A percentile compares a stretch with the other conserved stretches of the same genome.
Conservation (phyloP, 306 rosid genomes). For the Casuarina glauca region DNA sequence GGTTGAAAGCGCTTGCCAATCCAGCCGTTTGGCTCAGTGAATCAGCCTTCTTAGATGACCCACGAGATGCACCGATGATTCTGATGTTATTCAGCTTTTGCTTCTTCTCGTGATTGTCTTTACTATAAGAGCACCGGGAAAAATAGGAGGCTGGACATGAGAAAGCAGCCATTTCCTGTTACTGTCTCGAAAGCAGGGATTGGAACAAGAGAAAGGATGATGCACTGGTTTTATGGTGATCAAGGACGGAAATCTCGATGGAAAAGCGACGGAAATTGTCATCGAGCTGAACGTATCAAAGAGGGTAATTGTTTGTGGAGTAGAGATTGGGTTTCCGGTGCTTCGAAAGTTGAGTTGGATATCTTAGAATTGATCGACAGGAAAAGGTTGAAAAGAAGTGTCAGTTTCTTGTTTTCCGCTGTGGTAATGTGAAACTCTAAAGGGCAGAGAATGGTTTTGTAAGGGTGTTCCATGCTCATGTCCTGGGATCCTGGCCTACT, state of each 20-base stretch:
- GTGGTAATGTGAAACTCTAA: slow-evolving; percentile 1
- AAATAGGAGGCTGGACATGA: slow-evolving; percentile 35
- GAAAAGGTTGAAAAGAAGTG: slow-evolving; percentile 3
- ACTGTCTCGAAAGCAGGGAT: slow-evolving; percentile 5
- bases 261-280: slow-evolving; percentile 8
- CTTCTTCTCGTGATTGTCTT: slow-evolving; percentile 43
- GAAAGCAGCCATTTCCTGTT: slow-evolving; percentile 36
- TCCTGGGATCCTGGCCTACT: neutral
- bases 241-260: slow-evolving; percentile 24
- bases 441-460: neutral
- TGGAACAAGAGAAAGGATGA: slow-evolving; percentile 34
- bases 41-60: slow-evolving; percentile 37
- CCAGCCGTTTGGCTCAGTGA: slow-evolving; percentile 35
- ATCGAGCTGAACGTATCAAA: slow-evolving; percentile 28
- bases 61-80: slow-evolving; percentile 40
- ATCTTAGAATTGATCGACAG: slow-evolving; percentile 41
- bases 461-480: neutral
- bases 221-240: slow-evolving; percentile 21
- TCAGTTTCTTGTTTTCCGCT: slow-evolving; percentile 12
- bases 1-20: slow-evolving; percentile 28
- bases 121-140: slow-evolving; percentile 50
- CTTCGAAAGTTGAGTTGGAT: neutral
- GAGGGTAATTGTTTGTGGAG: slow-evolving; percentile 11
- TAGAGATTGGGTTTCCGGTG: no score
- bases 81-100: slow-evolving; percentile 43